A percentile compares a stretch with the other conserved stretches of the same genome.
Conservation (phyloP, 2,329 filamentous ascomycete species). For the Hysterium pulicare region DNA sequence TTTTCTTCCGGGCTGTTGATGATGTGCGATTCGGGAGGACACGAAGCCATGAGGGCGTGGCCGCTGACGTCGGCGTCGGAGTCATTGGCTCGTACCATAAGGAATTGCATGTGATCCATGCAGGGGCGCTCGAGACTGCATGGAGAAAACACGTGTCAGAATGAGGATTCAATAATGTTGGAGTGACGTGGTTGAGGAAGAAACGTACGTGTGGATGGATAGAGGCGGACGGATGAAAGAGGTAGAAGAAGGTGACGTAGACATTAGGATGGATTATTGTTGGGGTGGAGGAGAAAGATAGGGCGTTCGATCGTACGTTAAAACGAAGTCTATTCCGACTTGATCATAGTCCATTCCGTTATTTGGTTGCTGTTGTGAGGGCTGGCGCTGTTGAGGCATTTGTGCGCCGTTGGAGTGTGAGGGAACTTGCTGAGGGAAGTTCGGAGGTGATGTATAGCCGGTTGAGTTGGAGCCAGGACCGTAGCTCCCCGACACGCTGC, state of each 20-base stretch:
- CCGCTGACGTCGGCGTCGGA: conserved; percentile 67
- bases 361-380: conserved; percentile 21
- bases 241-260: conserved; percentile 24
- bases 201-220: conserved; percentile 21
- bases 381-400: conserved; percentile 14
- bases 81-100: conserved; percentile 59
- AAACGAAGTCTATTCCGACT: conserved; percentile 83
- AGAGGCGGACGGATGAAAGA: conserved; percentile 25
- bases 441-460: conserved; percentile 45
- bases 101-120: conserved; percentile 83
- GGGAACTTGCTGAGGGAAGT: conserved; percentile 17
- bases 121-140: conserved; percentile 83
- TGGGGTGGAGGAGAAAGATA: conserved; percentile 64
- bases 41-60: conserved; percentile 90
- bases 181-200: conserved; percentile 3
- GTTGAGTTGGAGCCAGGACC: conserved; percentile 45
- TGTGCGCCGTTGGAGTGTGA: conserved; percentile 22
- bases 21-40: conserved; percentile 69
- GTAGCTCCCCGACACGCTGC: conserved; percentile 64
- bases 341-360: conserved; percentile 69
- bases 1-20: conserved; percentile 52
- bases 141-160: conserved; percentile 9
- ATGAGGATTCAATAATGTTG: conserved; percentile 10
- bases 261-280: conserved; percentile 39
- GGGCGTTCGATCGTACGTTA: conserved; percentile 75